A percentile compares a stretch with the other conserved stretches of the same genome.
Conservation (phyloP, 2,329 filamentous ascomycete species). For the Colletotrichum theobromicola region DNA sequence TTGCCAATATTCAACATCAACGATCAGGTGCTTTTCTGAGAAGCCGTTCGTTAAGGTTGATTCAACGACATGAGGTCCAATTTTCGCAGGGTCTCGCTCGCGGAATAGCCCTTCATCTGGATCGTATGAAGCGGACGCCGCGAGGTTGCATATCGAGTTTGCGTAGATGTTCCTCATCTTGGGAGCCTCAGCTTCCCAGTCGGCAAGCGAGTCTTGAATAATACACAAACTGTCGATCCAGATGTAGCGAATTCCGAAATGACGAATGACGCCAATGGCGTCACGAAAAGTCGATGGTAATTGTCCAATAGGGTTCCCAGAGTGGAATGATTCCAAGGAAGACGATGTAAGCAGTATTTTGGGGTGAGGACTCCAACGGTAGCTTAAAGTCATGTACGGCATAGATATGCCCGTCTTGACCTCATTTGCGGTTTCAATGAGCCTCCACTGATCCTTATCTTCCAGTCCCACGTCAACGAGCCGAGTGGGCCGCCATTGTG, state of each 20-base stretch:
- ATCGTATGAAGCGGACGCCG: constrained; percentile 6
- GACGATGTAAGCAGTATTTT: no score
- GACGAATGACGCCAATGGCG: constrained; percentile 6
- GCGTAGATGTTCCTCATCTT: constrained; percentile 21
- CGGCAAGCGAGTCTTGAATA: constrained; percentile 18
- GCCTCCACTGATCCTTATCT: no score
- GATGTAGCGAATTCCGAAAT: constrained; percentile 22
- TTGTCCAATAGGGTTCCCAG: not conserved
- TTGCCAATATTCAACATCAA: not conserved
- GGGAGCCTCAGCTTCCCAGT: constrained; percentile 23
- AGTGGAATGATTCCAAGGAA: no score
- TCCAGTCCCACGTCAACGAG: no score
- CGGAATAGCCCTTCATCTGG: constrained; percentile 8
- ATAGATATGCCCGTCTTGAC: no score
- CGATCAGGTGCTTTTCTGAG: not conserved
- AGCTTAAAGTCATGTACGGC: no score
- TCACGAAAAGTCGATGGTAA: constrained; percentile 23
- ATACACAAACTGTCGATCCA: constrained; percentile 26
- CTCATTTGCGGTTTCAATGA: no score
- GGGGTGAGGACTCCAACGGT: no score
- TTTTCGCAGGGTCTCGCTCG: not conserved
- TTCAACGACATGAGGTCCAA: not conserved
- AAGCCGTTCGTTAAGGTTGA: not conserved
- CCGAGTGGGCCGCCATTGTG: no score
- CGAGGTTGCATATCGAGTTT: constrained; percentile 14